Evolutionary conservation across 495 filamentous ascomycete species (phyloP).

Genomic region (Annulohypoxylon moriforme): DNA sequence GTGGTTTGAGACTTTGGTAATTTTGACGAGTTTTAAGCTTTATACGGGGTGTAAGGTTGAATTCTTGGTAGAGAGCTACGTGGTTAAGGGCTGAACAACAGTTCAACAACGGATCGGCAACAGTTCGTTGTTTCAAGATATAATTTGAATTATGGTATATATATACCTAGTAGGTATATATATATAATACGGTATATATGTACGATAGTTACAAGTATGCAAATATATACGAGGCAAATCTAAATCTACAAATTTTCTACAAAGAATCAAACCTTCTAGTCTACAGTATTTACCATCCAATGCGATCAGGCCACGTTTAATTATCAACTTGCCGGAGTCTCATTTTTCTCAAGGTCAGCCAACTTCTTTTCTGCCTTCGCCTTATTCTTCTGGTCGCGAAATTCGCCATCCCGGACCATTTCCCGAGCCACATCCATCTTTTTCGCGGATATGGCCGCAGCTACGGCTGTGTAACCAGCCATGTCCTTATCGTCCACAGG

Average conservation of each 20-base stretch:
- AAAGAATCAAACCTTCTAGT: no score
- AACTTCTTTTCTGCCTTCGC: background rate
- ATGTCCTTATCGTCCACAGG: background rate
- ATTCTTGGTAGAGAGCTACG: background rate
- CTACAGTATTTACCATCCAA: no score
- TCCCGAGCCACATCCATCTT: background rate
- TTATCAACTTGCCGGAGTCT: no score
- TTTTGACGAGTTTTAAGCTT: background rate
- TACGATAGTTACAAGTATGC: no score
- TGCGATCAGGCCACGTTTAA: no score
- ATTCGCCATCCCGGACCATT: background rate
- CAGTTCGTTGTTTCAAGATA: no score
- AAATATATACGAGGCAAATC: no score
- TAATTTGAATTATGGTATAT: no score
- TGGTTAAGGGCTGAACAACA: background rate
- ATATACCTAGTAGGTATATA: no score
- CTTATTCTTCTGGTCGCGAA: background rate
- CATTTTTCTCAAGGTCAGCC: background rate
- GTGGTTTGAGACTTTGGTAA: background rate
- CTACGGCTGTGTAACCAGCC: background rate
- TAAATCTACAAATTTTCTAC: no score
- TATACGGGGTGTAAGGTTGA: background rate
- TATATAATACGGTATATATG: no score
- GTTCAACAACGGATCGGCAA: no score
- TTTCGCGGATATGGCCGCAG: background rate